Evolutionary conservation across 495 filamentous ascomycete genomes (phyloP).

Genomic region (Stereocaulon alpinum): DNA sequence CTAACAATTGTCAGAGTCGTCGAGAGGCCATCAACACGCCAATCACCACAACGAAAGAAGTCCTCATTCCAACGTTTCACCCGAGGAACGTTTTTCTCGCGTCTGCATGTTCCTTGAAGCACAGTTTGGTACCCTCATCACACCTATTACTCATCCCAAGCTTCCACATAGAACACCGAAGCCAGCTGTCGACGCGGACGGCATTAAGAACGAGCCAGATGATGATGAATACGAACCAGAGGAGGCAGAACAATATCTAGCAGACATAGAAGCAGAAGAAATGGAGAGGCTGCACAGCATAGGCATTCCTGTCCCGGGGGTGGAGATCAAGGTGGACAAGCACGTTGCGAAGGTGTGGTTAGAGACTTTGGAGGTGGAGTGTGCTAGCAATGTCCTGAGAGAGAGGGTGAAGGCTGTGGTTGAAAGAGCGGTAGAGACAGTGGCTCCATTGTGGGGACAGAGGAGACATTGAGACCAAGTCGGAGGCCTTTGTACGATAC

Average conservation of each 20-base stretch:
- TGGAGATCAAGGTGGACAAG: conserved; percentile 81
- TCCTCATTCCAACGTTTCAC: conserved; percentile 57
- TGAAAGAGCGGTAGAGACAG: conserved; percentile 83
- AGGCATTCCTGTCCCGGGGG: conserved; percentile 78
- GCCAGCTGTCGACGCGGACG: conserved; percentile 24
- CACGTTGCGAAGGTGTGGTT: conserved; percentile 83
- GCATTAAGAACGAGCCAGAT: conserved; percentile 24
- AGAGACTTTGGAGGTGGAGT: conserved; percentile 83
- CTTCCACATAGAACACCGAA: conserved; percentile 27
- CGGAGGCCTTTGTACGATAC: background rate
- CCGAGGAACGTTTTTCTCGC: conserved; percentile 65
- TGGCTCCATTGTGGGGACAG: conserved; percentile 59
- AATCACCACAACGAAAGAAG: conserved; percentile 47
- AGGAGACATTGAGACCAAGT: conserved; percentile 14
- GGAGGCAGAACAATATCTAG: conserved; percentile 30
- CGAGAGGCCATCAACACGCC: conserved; percentile 37
- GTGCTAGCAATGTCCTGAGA: conserved; percentile 56
- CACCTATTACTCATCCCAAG: conserved; percentile 62
- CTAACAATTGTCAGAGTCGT: conserved; percentile 36
- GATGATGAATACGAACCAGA: conserved; percentile 28
- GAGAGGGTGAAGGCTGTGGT: conserved; percentile 81
- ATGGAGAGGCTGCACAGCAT: conserved; percentile 61
- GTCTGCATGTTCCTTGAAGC: conserved; percentile 94
- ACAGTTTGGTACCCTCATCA: conserved; percentile 75
- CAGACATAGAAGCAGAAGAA: conserved; percentile 49